Evolutionary conservation across 23 red algal species (phyloP).

Genomic region (Agarophyton chilense): DNA sequence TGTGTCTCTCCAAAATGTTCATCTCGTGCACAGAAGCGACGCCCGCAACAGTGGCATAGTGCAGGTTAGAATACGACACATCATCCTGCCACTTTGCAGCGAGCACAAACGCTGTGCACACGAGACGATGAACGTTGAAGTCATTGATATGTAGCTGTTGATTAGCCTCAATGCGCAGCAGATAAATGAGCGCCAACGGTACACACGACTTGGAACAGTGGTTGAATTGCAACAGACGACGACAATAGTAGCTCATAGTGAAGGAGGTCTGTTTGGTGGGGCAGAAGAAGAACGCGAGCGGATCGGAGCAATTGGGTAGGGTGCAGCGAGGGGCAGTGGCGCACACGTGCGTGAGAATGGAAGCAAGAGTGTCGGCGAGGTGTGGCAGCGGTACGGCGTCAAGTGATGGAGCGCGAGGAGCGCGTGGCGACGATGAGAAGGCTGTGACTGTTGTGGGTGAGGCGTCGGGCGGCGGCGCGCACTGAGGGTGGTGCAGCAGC

Average conservation of each 20-base stretch:
- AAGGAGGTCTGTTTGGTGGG: constrained; percentile 6
- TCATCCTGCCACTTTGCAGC: constrained; percentile 75
- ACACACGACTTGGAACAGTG: constrained; percentile 5
- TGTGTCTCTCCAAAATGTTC: constrained; percentile 72
- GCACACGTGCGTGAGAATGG: background rate
- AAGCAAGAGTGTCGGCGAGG: constrained; percentile 9
- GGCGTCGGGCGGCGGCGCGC: background rate
- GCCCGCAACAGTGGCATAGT: constrained; percentile 75
- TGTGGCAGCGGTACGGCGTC: background rate
- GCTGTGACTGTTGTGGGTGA: background rate
- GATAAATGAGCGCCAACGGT: constrained; percentile 5
- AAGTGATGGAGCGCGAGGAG: background rate
- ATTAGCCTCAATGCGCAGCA: background rate
- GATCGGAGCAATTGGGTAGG: background rate
- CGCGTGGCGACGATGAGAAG: background rate
- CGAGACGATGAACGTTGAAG: constrained; percentile 81
- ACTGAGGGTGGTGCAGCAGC: background rate
- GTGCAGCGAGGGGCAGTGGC: background rate
- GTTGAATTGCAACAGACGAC: constrained; percentile 8
- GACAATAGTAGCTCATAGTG: constrained; percentile 17
- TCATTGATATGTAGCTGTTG: background rate
- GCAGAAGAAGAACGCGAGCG: constrained; percentile 30
- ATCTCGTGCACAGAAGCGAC: constrained; percentile 37
- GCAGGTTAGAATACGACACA: constrained; percentile 70
- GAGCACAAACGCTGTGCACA: constrained; percentile 78